Conservation (phyloP, 2,329 filamentous ascomycete genomes). For the Neofusicoccum parvum region DNA sequence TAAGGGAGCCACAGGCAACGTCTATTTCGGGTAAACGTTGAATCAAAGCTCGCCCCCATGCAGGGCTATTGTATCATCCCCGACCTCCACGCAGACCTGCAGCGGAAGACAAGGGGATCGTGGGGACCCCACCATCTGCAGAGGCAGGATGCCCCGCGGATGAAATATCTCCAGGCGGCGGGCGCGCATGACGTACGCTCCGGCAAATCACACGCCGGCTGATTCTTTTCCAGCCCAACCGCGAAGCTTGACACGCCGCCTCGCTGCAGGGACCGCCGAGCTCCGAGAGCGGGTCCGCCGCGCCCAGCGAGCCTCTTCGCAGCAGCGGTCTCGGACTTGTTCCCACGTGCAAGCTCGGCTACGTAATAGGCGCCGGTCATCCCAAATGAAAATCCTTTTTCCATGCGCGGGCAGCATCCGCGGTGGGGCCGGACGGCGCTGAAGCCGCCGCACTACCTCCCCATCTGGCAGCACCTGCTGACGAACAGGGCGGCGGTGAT, state of each 20-base stretch:
- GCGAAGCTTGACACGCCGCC: not conserved
- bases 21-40: not conserved
- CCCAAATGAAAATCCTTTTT: slow-evolving; percentile 14
- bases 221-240: slow-evolving; percentile 7
- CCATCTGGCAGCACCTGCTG: not conserved
- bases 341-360: not conserved
- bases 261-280: not conserved
- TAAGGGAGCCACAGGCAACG: not conserved
- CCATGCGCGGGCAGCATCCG: not conserved
- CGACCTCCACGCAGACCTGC: not conserved
- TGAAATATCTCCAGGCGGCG: slow-evolving; percentile 4
- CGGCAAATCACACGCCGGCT: slow-evolving; percentile 8
- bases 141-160: not conserved
- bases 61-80: slow-evolving; percentile 1
- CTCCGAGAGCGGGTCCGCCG: not conserved
- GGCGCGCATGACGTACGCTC: not conserved
- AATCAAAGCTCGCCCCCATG: not conserved
- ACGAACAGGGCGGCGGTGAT: slow-evolving; percentile 1
- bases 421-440: not conserved
- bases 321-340: not conserved
- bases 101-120: not conserved
- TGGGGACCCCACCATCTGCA: slow-evolving; percentile 1
- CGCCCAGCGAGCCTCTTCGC: not conserved
- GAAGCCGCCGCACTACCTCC: not conserved
- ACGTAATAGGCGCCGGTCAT: not conserved